Evolutionary conservation across 768 basidiomycete species (phyloP), one percentile per base, ranked within the genome.

Genomic region (Xerocomus spinulosus): DNA sequence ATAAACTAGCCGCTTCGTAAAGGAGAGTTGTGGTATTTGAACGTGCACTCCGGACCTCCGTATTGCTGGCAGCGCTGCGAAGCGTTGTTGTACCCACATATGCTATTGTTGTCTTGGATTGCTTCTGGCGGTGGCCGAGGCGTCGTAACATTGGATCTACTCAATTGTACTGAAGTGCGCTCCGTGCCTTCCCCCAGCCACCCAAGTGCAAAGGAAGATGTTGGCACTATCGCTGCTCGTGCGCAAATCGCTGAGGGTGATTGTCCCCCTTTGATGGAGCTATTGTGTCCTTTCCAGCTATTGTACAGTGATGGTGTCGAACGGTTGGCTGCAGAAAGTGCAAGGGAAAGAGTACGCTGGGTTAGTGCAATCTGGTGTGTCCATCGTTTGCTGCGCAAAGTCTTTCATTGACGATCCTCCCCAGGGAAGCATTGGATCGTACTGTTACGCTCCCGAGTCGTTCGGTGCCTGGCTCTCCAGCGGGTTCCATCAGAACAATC

Each of bases 271-370:
- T 63, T 90, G 51, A 71, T 85, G 72, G 86, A 92, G 51, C 76
- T 81, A 48, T 63, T 95, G 4, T 90, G 90, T 48, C 92, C 92
- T 0, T 95, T 96, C 68, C 92, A 94, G 62, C 78, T 96, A 73
- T 61, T 92, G 29, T 96, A 96, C 62, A 77, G 79, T 10, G 93
- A 96, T 63, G 92, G 93, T 1, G 82, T 92, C 2, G 93, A 96
- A 63, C 70, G 93, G 8, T 63, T 96, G 21, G 92, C 85, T 5
- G 85, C 89, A n/a, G 92, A 94, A 61, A 92, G 88, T 54, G 77
- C 92, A 7, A 66, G 87, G 49, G 88, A 93, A 63, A 75, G 92
- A 55, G 85, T 91, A 43, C 81, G 85, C 65, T 96, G 93, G 93
- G 91, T 94, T 12, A 88, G 87, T 58, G 80, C 90, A 5, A 78